Percentiles rank a stretch among this genome's conserved stretches.
These are phyloP conservation scores for Cyclotella atomus DNA, from an alignment of 108 stramenopile species.

Conservation along the genomic window DNA sequence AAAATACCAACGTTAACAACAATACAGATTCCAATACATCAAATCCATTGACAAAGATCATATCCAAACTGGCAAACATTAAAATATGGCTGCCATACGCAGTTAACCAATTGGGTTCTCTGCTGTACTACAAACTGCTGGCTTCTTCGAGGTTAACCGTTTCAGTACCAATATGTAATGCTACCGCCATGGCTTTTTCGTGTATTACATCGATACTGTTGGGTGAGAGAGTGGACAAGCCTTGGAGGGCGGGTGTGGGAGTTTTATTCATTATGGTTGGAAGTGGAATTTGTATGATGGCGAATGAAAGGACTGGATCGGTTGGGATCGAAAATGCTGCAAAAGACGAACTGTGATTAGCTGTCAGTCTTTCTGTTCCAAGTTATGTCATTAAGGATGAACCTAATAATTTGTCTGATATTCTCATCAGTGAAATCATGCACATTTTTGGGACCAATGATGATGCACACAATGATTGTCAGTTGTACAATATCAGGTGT, in stretches of 20 bases:
- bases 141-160: constrained; percentile 72
- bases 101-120: constrained; percentile 81
- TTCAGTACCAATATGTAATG: constrained; percentile 85
- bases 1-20: constrained; percentile 29
- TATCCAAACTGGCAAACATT: constrained; percentile 47
- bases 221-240: constrained; percentile 75
- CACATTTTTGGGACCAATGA: too few relatives aligned
- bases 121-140: constrained; percentile 75
- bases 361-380: too few relatives aligned
- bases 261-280: constrained; percentile 63
- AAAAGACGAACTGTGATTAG: neutral
- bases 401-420: too few relatives aligned
- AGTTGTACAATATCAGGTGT: too few relatives aligned
- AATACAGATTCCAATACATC: neutral
- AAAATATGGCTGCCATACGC: constrained; percentile 77
- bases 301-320: constrained; percentile 30
- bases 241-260: constrained; percentile 60
- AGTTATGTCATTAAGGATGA: too few relatives aligned
- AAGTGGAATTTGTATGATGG: constrained; percentile 70
- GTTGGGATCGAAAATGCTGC: neutral
- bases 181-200: constrained; percentile 80
- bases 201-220: constrained; percentile 61
- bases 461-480: too few relatives aligned
- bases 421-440: too few relatives aligned
- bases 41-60: constrained; percentile 6